Conservation (phyloP, 352 stramenopile species). For the Albugo candida region DNA sequence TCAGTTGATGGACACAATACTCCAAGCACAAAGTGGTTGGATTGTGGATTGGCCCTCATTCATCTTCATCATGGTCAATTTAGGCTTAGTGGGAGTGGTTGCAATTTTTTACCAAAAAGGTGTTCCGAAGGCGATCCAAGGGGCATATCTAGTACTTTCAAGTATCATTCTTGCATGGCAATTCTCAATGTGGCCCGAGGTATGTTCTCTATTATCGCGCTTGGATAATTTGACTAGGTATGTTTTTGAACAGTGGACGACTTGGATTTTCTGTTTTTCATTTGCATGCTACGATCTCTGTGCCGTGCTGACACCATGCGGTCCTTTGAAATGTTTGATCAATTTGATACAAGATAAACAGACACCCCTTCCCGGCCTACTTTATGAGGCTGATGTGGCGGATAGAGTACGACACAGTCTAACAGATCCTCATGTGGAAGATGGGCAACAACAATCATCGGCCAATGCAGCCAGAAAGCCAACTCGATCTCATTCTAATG, state of each 20-base stretch:
- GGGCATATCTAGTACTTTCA: conserved; percentile 87
- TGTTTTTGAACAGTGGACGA: conserved; percentile 42
- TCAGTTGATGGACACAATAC: conserved; percentile 62
- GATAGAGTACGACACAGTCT: conserved; percentile 38
- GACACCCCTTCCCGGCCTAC: conserved; percentile 77
- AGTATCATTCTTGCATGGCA: conserved; percentile 95
- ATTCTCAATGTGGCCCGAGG: conserved; percentile 92
- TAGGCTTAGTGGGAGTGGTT: conserved; percentile 74
- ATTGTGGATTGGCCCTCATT: conserved; percentile 57
- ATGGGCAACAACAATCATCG: not conserved
- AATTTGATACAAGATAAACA: conserved; percentile 86
- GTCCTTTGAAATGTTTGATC: conserved; percentile 86
- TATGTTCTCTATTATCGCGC: conserved; percentile 13
- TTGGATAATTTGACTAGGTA: not conserved
- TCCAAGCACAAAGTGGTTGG: conserved; percentile 56
- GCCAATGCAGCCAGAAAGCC: not conserved
- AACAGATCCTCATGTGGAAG: conserved; percentile 1
- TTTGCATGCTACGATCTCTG: conserved; percentile 96
- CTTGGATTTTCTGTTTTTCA: conserved; percentile 84
- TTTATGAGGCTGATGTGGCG: conserved; percentile 89
- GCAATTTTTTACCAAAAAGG: conserved; percentile 83
- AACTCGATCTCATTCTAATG: conserved; percentile 9
- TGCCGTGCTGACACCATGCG: conserved; percentile 94
- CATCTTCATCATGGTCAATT: conserved; percentile 82
- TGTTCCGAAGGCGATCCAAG: conserved; percentile 72